These are phyloP conservation scores for Amanita polypyramis DNA, from an alignment of 768 basidiomycete genomes.

Conservation along the genomic window DNA sequence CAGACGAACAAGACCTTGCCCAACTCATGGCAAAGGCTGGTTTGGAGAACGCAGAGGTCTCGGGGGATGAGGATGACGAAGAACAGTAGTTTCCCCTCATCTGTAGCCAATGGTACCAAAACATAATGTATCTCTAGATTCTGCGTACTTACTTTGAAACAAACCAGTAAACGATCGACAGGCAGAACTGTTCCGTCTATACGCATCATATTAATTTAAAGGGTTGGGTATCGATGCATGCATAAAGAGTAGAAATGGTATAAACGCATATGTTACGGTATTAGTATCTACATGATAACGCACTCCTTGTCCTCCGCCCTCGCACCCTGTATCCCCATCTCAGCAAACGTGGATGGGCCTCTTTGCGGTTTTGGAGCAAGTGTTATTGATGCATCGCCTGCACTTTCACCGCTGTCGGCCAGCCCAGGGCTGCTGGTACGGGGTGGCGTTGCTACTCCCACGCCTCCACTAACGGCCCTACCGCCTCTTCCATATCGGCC, in stretches of 20 bases:
- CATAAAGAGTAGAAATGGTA: neutral
- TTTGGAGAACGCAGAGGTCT: constrained; percentile 91
- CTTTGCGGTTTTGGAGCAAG: constrained; percentile 10
- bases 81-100: too few species aligned
- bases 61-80: constrained; percentile 87
- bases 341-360: constrained; percentile 74
- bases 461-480: constrained; percentile 10
- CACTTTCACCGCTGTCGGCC: neutral
- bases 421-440: neutral
- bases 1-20: constrained; percentile 94
- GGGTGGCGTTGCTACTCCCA: constrained; percentile 7
- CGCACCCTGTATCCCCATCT: constrained; percentile 83
- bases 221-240: neutral
- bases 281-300: constrained; percentile 60
- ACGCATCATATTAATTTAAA: neutral
- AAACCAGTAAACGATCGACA: too few species aligned
- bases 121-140: too few species aligned
- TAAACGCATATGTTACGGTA: neutral
- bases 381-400: neutral
- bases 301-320: constrained; percentile 79
- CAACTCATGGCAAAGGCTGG: constrained; percentile 94
- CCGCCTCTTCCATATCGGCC: constrained; percentile 11
- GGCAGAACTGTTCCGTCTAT: too few species aligned
- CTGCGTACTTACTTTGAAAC: too few species aligned
- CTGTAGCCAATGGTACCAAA: too few species aligned